Conservation (phyloP, 345 rosid species). For the Citrus unshiu region DNA sequence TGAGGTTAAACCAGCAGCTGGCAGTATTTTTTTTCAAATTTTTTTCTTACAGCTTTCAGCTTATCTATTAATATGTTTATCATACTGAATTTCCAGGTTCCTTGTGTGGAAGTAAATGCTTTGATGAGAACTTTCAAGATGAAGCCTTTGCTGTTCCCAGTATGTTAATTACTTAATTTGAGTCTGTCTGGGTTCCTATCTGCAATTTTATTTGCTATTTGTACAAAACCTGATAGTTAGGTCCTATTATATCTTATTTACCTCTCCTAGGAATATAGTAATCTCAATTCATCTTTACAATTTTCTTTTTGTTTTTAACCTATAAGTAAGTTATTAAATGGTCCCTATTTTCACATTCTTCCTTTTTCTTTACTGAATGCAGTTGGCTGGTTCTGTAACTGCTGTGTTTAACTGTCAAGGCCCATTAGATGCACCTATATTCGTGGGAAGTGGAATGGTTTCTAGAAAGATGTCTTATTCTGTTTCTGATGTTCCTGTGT, state of each 20-base stretch:
- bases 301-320: neutral
- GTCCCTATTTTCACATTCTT: neutral
- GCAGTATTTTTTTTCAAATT: neutral
- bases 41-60: neutral
- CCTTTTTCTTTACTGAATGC: constrained; percentile 33
- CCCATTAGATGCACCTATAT: constrained; percentile 88
- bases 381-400: constrained; percentile 97
- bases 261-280: neutral
- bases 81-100: constrained; percentile 55
- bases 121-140: constrained; percentile 93
- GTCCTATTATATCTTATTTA: neutral
- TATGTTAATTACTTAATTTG: constrained; percentile 20
- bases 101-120: constrained; percentile 82
- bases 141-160: constrained; percentile 86
- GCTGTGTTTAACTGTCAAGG: constrained; percentile 99
- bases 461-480: constrained; percentile 78
- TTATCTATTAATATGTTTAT: constrained; percentile 9
- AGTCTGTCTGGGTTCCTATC: no score
- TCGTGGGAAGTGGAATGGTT: constrained; percentile 97
- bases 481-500: constrained; percentile 56
- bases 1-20: constrained; percentile 9
- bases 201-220: neutral
- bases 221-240: neutral
- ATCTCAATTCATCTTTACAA: constrained; percentile 6
- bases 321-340: neutral